These are phyloP conservation scores for Plasmodium gonderi DNA, from an alignment of 169 alveolate genomes.

Conservation along the genomic window DNA sequence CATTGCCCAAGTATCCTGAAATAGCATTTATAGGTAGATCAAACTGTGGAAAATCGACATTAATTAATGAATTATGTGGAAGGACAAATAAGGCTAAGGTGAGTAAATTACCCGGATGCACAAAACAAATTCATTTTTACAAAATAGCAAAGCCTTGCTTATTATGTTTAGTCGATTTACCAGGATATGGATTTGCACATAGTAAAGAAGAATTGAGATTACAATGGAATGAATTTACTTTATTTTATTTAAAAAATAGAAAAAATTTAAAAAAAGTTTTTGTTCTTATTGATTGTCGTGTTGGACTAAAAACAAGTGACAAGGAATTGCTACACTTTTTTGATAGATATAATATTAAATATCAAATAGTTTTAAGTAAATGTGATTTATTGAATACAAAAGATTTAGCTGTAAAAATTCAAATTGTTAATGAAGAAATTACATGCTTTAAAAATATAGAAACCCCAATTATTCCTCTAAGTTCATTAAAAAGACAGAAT, in stretches of 20 bases:
- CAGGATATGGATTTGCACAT: conserved; percentile 84
- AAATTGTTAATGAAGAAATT: conserved; percentile 75
- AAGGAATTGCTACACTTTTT: conserved; percentile 81
- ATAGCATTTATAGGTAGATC: conserved; percentile 85
- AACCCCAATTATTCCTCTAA: conserved; percentile 78
- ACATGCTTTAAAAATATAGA: conserved; percentile 71
- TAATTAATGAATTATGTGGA: conserved; percentile 85
- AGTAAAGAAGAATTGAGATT: conserved; percentile 79
- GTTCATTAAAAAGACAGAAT: conserved; percentile 82
- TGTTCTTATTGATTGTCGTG: conserved; percentile 81
- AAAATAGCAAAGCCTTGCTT: conserved; percentile 83
- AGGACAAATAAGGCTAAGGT: conserved; percentile 77
- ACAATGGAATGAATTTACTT: conserved; percentile 82
- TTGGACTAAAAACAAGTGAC: conserved; percentile 83
- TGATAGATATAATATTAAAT: conserved; percentile 79
- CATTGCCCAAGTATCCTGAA: conserved; percentile 76
- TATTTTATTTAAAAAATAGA: conserved; percentile 81
- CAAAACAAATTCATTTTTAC: conserved; percentile 81
- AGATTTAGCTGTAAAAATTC: conserved; percentile 59
- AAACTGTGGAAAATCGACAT: conserved; percentile 84
- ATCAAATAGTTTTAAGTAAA: conserved; percentile 83
- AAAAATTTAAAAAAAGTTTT: conserved; percentile 79
- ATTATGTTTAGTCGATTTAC: conserved; percentile 84
- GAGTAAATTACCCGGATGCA: conserved; percentile 81
- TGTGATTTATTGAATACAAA: conserved; percentile 79